Conservation (phyloP, 2,329 filamentous ascomycete species). For the Trichophyton schoenleinii region DNA sequence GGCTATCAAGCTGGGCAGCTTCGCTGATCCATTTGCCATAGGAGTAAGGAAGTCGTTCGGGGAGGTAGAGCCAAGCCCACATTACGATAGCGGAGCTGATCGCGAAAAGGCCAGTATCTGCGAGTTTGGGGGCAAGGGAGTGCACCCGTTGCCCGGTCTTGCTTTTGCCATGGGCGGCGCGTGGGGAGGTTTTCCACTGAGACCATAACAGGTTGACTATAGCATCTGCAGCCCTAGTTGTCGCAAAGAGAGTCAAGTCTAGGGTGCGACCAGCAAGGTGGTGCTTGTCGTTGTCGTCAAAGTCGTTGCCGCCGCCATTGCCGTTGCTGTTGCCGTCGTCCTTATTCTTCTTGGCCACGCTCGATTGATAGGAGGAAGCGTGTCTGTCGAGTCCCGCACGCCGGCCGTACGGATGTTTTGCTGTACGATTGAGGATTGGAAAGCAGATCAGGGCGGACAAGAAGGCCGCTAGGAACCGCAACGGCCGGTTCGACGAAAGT, state of each 20-base stretch:
- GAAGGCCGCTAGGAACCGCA: conserved; percentile 35
- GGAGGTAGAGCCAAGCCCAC: conserved; percentile 79
- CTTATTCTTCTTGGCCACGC: neutral
- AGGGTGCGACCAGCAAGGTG: conserved; percentile 58
- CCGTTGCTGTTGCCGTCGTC: neutral
- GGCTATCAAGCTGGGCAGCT: conserved; percentile 60
- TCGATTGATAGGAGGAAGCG: neutral
- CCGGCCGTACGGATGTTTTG: neutral
- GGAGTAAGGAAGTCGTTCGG: conserved; percentile 54
- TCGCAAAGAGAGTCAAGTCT: conserved; percentile 69
- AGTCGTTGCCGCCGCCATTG: neutral
- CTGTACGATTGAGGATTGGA: conserved; percentile 33
- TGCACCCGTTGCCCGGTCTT: conserved; percentile 25
- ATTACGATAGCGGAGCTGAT: conserved; percentile 63
- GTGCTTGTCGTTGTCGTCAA: conserved; percentile 13
- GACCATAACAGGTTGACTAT: conserved; percentile 54
- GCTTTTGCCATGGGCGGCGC: conserved; percentile 18
- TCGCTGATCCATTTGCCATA: conserved; percentile 75
- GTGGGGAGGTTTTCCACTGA: conserved; percentile 30
- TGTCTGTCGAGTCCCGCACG: conserved; percentile 6
- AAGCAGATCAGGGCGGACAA: conserved; percentile 40
- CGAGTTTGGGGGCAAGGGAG: conserved; percentile 29
- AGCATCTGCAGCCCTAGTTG: conserved; percentile 59
- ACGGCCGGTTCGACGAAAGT: conserved; percentile 1
- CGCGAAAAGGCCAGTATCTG: conserved; percentile 62